These are phyloP conservation scores for Oryza rufipogon DNA, from an alignment of 176 grass and related monocot genomes.

Conservation along the genomic window DNA sequence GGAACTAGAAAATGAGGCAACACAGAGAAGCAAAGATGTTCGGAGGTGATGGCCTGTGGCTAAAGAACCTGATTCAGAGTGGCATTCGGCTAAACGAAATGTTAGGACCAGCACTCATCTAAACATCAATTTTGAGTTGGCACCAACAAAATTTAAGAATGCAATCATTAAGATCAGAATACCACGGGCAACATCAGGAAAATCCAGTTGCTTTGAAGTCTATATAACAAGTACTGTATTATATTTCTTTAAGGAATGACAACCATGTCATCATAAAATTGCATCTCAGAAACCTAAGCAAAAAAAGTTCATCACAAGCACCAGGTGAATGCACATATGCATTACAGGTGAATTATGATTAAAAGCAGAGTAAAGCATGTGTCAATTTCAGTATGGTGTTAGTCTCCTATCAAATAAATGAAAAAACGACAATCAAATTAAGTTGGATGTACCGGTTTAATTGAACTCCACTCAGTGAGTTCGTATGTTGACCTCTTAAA, in stretches of 20 bases:
- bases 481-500: neutral
- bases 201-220: neutral
- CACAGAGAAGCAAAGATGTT: too few species aligned
- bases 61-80: too few species aligned
- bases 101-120: neutral
- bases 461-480: neutral
- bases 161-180: neutral
- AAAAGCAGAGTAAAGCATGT: too few species aligned
- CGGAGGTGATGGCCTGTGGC: too few species aligned
- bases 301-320: too few species aligned
- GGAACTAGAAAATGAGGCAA: too few species aligned
- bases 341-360: too few species aligned
- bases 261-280: neutral
- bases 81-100: neutral
- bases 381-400: too few species aligned
- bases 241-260: neutral
- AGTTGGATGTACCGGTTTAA: neutral
- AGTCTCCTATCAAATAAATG: too few species aligned
- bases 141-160: neutral
- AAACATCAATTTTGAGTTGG: neutral
- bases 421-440: neutral
- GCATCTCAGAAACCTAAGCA: neutral
- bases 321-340: too few species aligned
- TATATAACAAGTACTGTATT: neutral
- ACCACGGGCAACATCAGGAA: neutral